Conservation (phyloP, 31 red algal genomes). For the Asparagopsis taxiformis region DNA sequence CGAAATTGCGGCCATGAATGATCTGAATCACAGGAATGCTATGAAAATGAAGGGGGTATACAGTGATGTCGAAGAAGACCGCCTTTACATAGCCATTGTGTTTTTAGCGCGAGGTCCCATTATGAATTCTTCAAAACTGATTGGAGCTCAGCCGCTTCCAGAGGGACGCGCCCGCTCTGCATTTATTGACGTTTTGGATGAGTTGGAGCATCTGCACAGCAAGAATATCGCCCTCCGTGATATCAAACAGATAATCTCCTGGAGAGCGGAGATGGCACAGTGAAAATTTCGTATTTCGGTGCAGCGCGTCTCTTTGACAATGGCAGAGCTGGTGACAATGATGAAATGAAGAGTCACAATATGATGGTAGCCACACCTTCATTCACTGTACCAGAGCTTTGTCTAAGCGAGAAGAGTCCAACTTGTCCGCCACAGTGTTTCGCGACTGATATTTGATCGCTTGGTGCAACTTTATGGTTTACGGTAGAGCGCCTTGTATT, state of each 20-base stretch:
- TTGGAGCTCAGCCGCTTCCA: slow-evolving; percentile 44
- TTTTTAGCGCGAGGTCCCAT: slow-evolving; percentile 75
- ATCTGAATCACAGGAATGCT: slow-evolving; percentile 67
- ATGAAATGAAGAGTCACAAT: too few species aligned
- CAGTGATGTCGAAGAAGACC: slow-evolving; percentile 46
- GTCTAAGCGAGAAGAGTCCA: slow-evolving; percentile 19
- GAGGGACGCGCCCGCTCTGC: slow-evolving; percentile 50
- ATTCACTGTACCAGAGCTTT: slow-evolving; percentile 89
- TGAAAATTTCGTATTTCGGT: slow-evolving; percentile 92
- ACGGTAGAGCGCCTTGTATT: slow-evolving; percentile 69
- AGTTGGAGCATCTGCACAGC: slow-evolving; percentile 71
- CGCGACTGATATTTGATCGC: slow-evolving; percentile 81
- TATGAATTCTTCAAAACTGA: slow-evolving; percentile 72
- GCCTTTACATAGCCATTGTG: slow-evolving; percentile 83
- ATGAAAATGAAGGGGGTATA: slow-evolving; percentile 64
- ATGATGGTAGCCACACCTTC: slow-evolving; percentile 84
- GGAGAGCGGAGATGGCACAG: slow-evolving; percentile 62
- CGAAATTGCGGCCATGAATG: slow-evolving; percentile 77
- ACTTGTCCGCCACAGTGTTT: slow-evolving; percentile 6
- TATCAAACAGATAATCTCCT: slow-evolving; percentile 92
- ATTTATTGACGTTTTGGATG: slow-evolving; percentile 63
- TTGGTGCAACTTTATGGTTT: slow-evolving; percentile 83
- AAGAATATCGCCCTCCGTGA: slow-evolving; percentile 84
- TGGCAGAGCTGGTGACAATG: not conserved
- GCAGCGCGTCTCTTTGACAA: slow-evolving; percentile 36